Base-by-base conservation (phyloP, 2,329 filamentous ascomycete species). In the Trichoderma sp. region DNA sequence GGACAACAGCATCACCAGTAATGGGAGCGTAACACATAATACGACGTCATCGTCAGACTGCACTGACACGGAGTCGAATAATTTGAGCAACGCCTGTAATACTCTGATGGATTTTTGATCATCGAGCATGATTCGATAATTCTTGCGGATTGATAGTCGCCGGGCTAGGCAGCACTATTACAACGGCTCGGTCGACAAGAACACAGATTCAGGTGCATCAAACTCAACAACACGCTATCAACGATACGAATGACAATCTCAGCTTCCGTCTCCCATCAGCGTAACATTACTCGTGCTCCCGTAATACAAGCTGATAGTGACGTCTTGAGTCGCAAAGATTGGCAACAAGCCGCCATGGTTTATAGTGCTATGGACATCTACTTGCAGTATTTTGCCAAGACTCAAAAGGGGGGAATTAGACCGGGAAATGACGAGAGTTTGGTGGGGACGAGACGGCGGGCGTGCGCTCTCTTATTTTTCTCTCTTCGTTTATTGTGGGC, bases 381-480 rank as follows among this genome's bases (percentile, higher is more conserved):
- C 30, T 32, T 32, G 30, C 10, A 6, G n/a, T 30, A 66, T 13
- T 59, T 34, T 43, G 63, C 54, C 54, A 59, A 66, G 63, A 13
- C 28, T 34, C 63, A 43, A 59, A 59, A 59, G 56, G 56, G 63
- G 63, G 54, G 46, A 21, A 49, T 49, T 49, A 24, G 46, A 51
- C 63, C 63, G 26, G 63, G 63, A 66, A 52, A 66, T 66, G 63
- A 66, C 51, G 39, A 59, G n/a, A 21, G 18, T 43, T 39, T 28
- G 43, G 65, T 59, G 54, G 68, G 37, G 58, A 68, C 59, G 59
- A 51, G 51, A 64, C 59, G 37, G 39, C n/a, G n/a, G 43, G 59
- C n/a, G n/a, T n/a, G n/a, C n/a, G n/a, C 37, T 43, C 39, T 43
- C 16, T n/a, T 43, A n/a, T 43, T 43, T 43, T 34, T 34, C 32